Evolutionary conservation across 1,284 basidiomycete genomes (phyloP), one percentile per base, ranked within the genome.

Genomic region (Agroathelia rolfsii): DNA sequence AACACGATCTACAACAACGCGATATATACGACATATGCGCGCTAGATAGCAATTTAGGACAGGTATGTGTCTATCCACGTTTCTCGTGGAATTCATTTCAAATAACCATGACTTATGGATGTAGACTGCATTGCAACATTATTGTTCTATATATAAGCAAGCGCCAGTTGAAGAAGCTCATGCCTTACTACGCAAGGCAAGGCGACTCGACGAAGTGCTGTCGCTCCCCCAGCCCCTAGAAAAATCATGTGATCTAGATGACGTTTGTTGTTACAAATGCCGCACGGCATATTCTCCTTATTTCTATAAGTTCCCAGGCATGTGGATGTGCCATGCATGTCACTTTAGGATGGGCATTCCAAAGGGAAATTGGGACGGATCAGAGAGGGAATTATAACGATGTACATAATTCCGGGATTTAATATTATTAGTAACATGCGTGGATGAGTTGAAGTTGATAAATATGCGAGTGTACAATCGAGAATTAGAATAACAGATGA

Each of bases 41-140:
- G 46, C 72, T 75, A n/a, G n/a, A n/a, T 15, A 86, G 90, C 39
- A 84, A 88, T 38, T 72, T 69, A 4, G 84, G 82, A 40, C 72
- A 84, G 70, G 84, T 83, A 42, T 31, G 64, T 48, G 28, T 27
- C 33, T 26, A 29, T 19, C 13, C 16, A 22, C 24, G 35, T 41
- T 20, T 25, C 11, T 11, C 30, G 13, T 29, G 32, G n/a, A n/a
- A n/a, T n/a, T n/a, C n/a, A n/a, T n/a, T n/a, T n/a, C 32, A n/a
- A n/a, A n/a, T n/a, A n/a, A n/a, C n/a, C n/a, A n/a, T n/a, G n/a
- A n/a, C n/a, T 28, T 32, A 18, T 27, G 14, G 15, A 6, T 8
- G 8, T 32, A 92, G 83, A 88, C 84, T 14, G 83, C 87, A 1
- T 65, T 95, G 13, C 87, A 94, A 57, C 71, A 86, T 10, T 95